Percentiles rank a stretch among this genome's conserved stretches.
Conservation (phyloP, 305 asterid species). For the Fraxinus paxiana region DNA sequence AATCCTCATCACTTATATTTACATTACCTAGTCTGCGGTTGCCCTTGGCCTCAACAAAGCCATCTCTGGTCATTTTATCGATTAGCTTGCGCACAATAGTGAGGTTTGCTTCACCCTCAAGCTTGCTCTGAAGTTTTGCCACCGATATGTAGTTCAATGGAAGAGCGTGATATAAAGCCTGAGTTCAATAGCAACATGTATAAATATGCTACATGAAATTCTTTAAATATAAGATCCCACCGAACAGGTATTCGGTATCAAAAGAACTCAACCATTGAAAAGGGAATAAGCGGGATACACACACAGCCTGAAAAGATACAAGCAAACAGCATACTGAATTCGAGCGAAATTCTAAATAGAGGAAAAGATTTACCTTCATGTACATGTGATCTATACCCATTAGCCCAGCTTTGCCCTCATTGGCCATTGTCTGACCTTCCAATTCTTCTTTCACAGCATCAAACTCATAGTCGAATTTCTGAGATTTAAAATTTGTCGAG, state of each 20-base stretch:
- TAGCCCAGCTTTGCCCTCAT: conserved; percentile 33
- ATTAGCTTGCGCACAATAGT: conserved; percentile 64
- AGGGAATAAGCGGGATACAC: not conserved
- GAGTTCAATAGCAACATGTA: conserved; percentile 24
- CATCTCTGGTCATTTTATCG: conserved; percentile 79
- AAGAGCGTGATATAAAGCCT: conserved; percentile 89
- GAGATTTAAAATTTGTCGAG: conserved; percentile 20
- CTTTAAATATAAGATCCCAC: not conserved
- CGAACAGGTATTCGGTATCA: not conserved
- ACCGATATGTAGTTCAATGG: conserved; percentile 62
- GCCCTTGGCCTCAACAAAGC: conserved; percentile 64
- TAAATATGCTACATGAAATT: conserved; percentile 18
- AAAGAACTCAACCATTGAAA: not conserved
- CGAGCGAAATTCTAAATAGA: not conserved
- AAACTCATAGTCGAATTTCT: conserved; percentile 65
- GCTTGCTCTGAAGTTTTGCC: conserved; percentile 66
- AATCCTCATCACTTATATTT: not conserved
- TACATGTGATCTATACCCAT: conserved; percentile 54
- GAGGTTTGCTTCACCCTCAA: conserved; percentile 64
- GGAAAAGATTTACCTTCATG: conserved; percentile 58
- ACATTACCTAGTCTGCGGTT: conserved; percentile 72
- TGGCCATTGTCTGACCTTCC: conserved; percentile 31
- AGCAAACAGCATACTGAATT: not conserved
- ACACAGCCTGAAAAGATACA: conserved; percentile 4
- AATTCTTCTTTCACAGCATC: conserved; percentile 77